phyloP scores from a whole-genome alignment of 139 green algal species.

The Choricystis sp. region DNA sequence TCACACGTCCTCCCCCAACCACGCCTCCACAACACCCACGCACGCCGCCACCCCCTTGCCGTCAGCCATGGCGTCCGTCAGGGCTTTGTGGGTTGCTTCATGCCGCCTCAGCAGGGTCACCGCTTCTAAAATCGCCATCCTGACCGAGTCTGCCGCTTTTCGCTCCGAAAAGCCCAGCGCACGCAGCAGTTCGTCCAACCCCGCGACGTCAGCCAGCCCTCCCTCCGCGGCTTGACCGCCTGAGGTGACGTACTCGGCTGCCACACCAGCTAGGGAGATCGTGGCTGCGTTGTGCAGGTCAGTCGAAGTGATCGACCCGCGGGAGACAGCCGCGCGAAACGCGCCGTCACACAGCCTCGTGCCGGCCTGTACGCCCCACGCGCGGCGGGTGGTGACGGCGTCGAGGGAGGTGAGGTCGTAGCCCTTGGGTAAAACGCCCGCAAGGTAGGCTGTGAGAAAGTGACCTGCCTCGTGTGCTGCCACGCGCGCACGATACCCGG shows the following conservation, averaged over 20 bases:
- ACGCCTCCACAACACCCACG: slow-evolving; percentile 61
- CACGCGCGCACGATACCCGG: slow-evolving; percentile 43
- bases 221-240: slow-evolving; percentile 67
- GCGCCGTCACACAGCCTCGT: slow-evolving; percentile 80
- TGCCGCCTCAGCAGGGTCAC: slow-evolving; percentile 65
- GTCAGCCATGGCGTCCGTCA: slow-evolving; percentile 53
- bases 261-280: slow-evolving; percentile 70
- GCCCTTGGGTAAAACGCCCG: slow-evolving; percentile 67
- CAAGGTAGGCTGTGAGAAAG: slow-evolving; percentile 85
- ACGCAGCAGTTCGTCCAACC: slow-evolving; percentile 70
- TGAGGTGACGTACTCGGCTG: slow-evolving; percentile 61
- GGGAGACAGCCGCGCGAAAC: slow-evolving; percentile 67
- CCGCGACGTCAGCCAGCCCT: slow-evolving; percentile 69
- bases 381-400: neutral
- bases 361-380: slow-evolving; percentile 63
- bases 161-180: slow-evolving; percentile 27
- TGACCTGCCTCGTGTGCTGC: slow-evolving; percentile 82
- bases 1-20: slow-evolving; percentile 29
- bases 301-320: slow-evolving; percentile 34
- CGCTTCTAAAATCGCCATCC: slow-evolving; percentile 85
- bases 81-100: slow-evolving; percentile 29
- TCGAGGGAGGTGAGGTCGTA: slow-evolving; percentile 73
- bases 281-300: slow-evolving; percentile 64
- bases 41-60: slow-evolving; percentile 49
- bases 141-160: slow-evolving; percentile 71